Conservation (phyloP, 495 filamentous ascomycete genomes). For the Aspergillus nanangensis region DNA sequence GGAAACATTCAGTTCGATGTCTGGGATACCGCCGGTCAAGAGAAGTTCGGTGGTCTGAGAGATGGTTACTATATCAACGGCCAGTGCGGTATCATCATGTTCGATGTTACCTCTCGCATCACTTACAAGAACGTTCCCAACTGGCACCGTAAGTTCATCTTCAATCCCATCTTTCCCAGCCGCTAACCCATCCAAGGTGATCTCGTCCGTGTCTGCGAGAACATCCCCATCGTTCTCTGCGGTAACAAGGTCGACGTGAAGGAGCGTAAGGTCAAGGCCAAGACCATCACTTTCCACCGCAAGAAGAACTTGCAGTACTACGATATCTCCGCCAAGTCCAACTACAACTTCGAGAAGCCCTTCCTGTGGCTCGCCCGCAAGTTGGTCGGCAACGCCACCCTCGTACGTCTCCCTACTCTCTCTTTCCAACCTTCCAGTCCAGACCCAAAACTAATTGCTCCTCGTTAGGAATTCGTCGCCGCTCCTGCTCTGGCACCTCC, state of each 20-base stretch:
- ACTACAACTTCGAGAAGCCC: constrained; percentile 99
- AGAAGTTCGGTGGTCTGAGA: constrained; percentile 99
- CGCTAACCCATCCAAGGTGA: constrained; percentile 68
- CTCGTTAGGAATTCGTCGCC: constrained; percentile 96
- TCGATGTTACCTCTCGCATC: constrained; percentile 99
- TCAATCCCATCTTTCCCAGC: too few species aligned
- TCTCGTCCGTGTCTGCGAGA: constrained; percentile 98
- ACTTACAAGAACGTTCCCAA: constrained; percentile 99
- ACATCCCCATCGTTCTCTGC: constrained; percentile 95
- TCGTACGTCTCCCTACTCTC: constrained; percentile 55
- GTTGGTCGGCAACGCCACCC: constrained; percentile 85
- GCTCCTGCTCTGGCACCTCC: constrained; percentile 91
- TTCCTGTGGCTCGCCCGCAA: constrained; percentile 99
- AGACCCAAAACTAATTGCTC: constrained; percentile 5
- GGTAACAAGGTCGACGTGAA: constrained; percentile 99
- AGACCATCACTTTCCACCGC: constrained; percentile 99
- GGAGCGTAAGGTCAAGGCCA: constrained; percentile 99
- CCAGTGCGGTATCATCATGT: constrained; percentile 99
- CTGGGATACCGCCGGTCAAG: constrained; percentile 99
- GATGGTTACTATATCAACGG: constrained; percentile 99
- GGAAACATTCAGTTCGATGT: constrained; percentile 98
- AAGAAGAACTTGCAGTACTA: constrained; percentile 99
- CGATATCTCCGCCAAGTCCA: constrained; percentile 99
- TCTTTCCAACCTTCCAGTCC: background rate
- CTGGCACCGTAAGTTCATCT: constrained; percentile 90